These are phyloP conservation scores for Fraxinus sp. DNA, from an alignment of 305 asterid species.

Conservation along the genomic window DNA sequence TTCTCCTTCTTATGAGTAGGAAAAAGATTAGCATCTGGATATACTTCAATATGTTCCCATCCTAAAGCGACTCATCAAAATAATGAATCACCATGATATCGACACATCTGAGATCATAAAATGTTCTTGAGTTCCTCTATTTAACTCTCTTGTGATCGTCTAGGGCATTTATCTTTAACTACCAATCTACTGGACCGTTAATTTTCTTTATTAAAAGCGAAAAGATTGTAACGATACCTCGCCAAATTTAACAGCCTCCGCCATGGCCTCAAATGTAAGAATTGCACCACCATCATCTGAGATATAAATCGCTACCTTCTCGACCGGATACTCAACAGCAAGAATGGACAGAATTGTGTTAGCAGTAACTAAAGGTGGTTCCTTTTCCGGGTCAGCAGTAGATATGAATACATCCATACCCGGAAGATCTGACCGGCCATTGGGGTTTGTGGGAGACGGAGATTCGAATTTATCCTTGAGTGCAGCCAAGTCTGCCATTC, in stretches of 20 bases:
- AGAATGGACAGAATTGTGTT: conserved; percentile 83
- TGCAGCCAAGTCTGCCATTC: conserved; percentile 69
- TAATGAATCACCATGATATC: too few relatives aligned
- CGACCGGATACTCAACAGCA: conserved; percentile 84
- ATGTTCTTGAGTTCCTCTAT: too few relatives aligned
- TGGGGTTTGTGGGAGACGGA: conserved; percentile 54
- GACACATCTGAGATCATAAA: too few relatives aligned
- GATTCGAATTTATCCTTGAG: conserved; percentile 78
- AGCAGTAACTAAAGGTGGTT: conserved; percentile 87
- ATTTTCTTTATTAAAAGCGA: not conserved
- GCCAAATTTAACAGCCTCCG: conserved; percentile 75
- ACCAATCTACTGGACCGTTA: not conserved
- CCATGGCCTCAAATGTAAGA: conserved; percentile 89
- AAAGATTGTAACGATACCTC: conserved; percentile 42
- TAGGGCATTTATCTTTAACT: too few relatives aligned
- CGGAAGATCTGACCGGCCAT: conserved; percentile 87
- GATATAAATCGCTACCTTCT: conserved; percentile 69
- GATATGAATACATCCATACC: conserved; percentile 85
- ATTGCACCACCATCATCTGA: conserved; percentile 96
- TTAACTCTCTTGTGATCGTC: too few relatives aligned
- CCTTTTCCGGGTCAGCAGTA: conserved; percentile 93
- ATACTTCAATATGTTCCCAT: too few relatives aligned
- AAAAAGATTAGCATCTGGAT: too few relatives aligned
- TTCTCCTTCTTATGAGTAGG: not conserved
- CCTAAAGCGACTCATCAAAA: too few relatives aligned